phyloP scores from a whole-genome alignment of 345 rosid species.

The Cardamine occulta region DNA sequence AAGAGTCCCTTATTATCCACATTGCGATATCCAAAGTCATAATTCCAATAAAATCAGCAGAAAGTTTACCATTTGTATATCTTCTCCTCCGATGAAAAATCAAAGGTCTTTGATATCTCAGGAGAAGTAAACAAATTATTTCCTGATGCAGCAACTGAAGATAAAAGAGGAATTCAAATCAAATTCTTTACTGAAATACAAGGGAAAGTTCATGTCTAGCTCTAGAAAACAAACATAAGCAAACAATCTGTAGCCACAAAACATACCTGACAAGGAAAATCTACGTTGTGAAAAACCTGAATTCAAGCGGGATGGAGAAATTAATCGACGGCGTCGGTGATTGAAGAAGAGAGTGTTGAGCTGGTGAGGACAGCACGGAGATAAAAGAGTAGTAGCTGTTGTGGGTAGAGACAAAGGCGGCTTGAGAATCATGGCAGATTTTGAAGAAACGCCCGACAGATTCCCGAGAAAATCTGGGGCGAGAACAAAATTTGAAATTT shows the following conservation, averaged over 20 bases:
- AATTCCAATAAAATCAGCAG: conserved; percentile 14
- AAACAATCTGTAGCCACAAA: too few species aligned
- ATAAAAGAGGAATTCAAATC: neutral
- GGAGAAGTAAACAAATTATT: conserved; percentile 71
- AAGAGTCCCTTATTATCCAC: neutral
- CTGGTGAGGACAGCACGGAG: conserved; percentile 57
- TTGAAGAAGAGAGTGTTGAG: conserved; percentile 80
- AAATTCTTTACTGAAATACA: neutral
- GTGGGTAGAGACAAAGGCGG: conserved; percentile 54
- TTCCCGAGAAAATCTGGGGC: conserved; percentile 35
- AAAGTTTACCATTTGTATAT: conserved; percentile 80
- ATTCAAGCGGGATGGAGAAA: conserved; percentile 28
- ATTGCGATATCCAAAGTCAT: neutral
- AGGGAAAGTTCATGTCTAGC: neutral
- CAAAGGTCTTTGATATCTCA: conserved; percentile 79
- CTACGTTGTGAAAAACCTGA: conserved; percentile 21
- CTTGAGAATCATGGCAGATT: conserved; percentile 49
- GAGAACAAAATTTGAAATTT: conserved; percentile 13
- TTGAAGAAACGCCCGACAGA: conserved; percentile 3
- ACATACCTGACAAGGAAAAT: conserved; percentile 16
- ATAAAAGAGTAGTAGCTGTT: conserved; percentile 47
- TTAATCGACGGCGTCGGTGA: conserved; percentile 48
- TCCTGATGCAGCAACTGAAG: conserved; percentile 66
- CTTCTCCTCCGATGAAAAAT: conserved; percentile 84
- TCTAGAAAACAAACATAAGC: neutral